Base-by-base conservation (phyloP, 257 asterid genomes). In the Solanum dulcamara region DNA sequence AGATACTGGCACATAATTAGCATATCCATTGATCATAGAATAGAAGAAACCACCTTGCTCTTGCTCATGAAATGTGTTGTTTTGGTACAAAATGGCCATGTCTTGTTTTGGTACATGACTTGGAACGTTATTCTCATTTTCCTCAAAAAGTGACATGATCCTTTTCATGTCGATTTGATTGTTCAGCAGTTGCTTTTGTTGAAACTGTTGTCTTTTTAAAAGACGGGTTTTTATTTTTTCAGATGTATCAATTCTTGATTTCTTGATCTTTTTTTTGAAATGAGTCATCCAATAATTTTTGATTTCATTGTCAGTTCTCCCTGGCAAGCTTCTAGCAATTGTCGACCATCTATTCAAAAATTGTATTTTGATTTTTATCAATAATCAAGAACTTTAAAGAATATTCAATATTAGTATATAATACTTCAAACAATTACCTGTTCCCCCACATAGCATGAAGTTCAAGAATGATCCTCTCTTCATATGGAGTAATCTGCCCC, bases 361-460 rank as follows among this genome's bases (percentile, higher is more conserved):
- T 10, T 6, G 3, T 18, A 33, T 33, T 33, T 32, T 33, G 17
- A 2, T 28, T 62, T 15, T 13, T 70, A 37, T 10, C 10, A 71
- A 37, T 10, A 60, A 81, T 81, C 0, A 53, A 57, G 6, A 81
- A 81, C 0, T 81, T 51, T 35, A 13, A 48, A 6, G 22, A 30
- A 22, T 15, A 59, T 38, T 5, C 24, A 44, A 38, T 14, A 48
- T 50, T 46, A 80, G 2, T 7, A 24, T 77, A 77, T 46, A 53
- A 20, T 81, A 57, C 10, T 35, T 6, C 55, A 35, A n/a, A 81
- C 10, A 37, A 44, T 83, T 87, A 92, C 95, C 87, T 92, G 90
- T 92, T 92, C 28, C 95, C 95, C 92, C 90, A 91, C 26, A 89
- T 84, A 77, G 95, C 90, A 88, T 92, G 95, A 20, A 92, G 93